Base-by-base conservation (phyloP, 306 rosid species). In the Quercus agrifolia region DNA sequence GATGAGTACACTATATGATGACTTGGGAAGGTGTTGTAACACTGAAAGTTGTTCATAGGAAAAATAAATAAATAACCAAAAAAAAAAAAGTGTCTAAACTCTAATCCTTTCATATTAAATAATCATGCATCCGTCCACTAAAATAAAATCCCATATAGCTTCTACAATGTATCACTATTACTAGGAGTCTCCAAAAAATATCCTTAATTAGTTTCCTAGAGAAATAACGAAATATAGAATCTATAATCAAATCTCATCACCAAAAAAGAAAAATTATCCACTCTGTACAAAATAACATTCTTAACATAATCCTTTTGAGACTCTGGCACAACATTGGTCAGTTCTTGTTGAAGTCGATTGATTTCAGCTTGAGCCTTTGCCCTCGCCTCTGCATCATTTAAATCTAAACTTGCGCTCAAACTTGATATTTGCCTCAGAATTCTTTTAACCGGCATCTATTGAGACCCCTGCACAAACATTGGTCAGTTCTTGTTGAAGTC, bases 361-460 rank as follows among this genome's bases (percentile, higher is more conserved):
- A 94, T 94, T 71, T 90, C 93, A 7, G 73, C 79, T 75, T 75
- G 70, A 73, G 86, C 87, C 68, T 79, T 77, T 20, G 38, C 79
- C 78, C 81, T 87, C 46, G 66, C 27, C 41, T 4, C 78, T 66
- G 83, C 75, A 56, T 85, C 77, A 20, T n/a, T 52, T 7, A 86
- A 51, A 8, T 66, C 64, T 33, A 85, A 33, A 56, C 74, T 54
- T 4, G 7, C 49, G 19, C 17, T 77, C 58, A 94, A 77, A 18
- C 74, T 41, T 10, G 41, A 38, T 21, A 90, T 83, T 74, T 83
- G 85, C 86, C 70, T 86, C 56, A 46, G 76, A 27, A 85, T 49
- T 81, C 92, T 85, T 68, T 71, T 82, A 18, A 90, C 77, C 93
- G 87, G 79, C 78, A 6, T 30, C 5, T 20, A 57, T 73, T 78